phyloP scores from a whole-genome alignment of 768 basidiomycete genomes.

The Tylopilus plumbeoviolaceoides region DNA sequence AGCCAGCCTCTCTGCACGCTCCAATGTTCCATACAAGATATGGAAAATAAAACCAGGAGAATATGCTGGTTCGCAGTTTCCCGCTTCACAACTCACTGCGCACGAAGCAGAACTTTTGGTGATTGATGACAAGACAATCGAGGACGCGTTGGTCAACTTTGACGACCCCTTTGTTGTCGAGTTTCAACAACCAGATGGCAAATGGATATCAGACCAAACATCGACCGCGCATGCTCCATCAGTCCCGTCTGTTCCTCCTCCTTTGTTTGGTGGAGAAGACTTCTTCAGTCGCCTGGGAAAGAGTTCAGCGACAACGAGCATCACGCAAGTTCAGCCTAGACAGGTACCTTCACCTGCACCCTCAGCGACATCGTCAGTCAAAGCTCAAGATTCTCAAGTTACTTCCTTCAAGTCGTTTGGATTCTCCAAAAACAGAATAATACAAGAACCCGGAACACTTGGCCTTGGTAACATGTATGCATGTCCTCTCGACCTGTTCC shows the following conservation, averaged over 20 bases:
- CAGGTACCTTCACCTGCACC: slow-evolving; percentile 20
- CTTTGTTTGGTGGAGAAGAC: slow-evolving; percentile 52
- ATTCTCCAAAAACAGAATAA: slow-evolving; percentile 35
- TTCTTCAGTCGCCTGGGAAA: slow-evolving; percentile 51
- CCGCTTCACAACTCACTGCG: slow-evolving; percentile 22
- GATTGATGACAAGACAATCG: slow-evolving; percentile 45
- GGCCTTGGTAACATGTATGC: slow-evolving; percentile 86
- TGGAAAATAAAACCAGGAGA: slow-evolving; percentile 54
- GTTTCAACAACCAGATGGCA: slow-evolving; percentile 47
- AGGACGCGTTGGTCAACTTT: slow-evolving; percentile 52
- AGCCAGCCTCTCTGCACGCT: slow-evolving; percentile 31
- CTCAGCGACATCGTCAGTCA: slow-evolving; percentile 21
- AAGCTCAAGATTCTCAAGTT: slow-evolving; percentile 23
- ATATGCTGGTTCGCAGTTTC: slow-evolving; percentile 28
- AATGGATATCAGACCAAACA: slow-evolving; percentile 51
- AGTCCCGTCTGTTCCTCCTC: slow-evolving; percentile 33
- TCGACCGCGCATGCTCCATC: slow-evolving; percentile 3
- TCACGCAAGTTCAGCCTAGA: slow-evolving; percentile 23
- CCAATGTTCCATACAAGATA: slow-evolving; percentile 46
- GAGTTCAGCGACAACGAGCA: slow-evolving; percentile 16
- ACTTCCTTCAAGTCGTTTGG: slow-evolving; percentile 31
- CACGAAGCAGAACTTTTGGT: slow-evolving; percentile 40
- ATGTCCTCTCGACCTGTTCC: background rate
- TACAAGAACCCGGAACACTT: slow-evolving; percentile 67
- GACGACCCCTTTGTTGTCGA: slow-evolving; percentile 80